These are phyloP conservation scores for Phytopythium cucurbitacearum DNA, from an alignment of 352 stramenopile genomes.

Conservation along the genomic window DNA sequence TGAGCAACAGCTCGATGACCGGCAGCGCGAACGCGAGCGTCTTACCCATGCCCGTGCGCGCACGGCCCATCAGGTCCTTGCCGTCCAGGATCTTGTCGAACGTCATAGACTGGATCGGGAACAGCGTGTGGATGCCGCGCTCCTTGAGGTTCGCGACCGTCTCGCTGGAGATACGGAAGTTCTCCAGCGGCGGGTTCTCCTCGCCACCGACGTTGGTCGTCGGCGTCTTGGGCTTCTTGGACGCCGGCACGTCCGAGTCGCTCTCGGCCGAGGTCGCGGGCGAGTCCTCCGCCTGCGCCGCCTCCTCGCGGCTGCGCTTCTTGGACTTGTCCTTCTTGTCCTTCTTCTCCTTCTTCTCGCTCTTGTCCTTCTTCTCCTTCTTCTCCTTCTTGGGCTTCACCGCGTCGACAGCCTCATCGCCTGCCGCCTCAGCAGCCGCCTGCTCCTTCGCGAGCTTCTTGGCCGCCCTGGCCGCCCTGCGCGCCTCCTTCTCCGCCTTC, in stretches of 20 bases:
- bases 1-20: constrained; percentile 89
- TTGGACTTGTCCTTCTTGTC: constrained; percentile 72
- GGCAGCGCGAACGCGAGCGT: constrained; percentile 98
- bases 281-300: constrained; percentile 24
- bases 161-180: constrained; percentile 60
- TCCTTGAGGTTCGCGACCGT: constrained; percentile 63
- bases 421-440: constrained; percentile 6
- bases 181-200: constrained; percentile 67
- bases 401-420: constrained; percentile 5
- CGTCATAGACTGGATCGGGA: constrained; percentile 92
- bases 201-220: constrained; percentile 33
- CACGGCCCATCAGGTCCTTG: constrained; percentile 96
- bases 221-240: constrained; percentile 35
- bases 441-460: constrained; percentile 46
- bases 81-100: constrained; percentile 95
- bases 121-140: constrained; percentile 85
- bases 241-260: constrained; percentile 29
- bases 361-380: constrained; percentile 43
- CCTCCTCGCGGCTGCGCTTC: constrained; percentile 50
- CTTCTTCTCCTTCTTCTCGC: constrained; percentile 62
- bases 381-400: constrained; percentile 12
- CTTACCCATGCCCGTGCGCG: constrained; percentile 97
- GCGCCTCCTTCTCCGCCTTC: constrained; percentile 61
- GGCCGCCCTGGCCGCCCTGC: constrained; percentile 49
- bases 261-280: constrained; percentile 49